Evolutionary conservation across 306 rosid species (phyloP).

Genomic region (Acacia acuminata): DNA sequence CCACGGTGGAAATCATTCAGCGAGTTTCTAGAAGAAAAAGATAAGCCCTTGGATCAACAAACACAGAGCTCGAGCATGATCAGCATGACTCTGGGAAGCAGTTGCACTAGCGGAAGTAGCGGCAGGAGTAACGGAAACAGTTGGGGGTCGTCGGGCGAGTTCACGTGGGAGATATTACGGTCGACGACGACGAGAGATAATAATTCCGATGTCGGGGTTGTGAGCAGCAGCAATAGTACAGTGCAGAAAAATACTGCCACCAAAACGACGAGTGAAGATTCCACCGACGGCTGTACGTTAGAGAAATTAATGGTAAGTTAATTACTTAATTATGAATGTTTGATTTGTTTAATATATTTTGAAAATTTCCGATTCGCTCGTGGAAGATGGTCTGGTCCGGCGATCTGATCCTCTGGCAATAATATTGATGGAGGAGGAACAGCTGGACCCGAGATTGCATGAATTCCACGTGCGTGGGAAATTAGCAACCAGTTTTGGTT

Average conservation of each 20-base stretch:
- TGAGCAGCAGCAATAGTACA: not conserved
- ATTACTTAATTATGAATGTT: not conserved
- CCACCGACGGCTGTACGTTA: not conserved
- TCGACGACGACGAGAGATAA: slow-evolving; percentile 33
- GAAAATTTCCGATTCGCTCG: not conserved
- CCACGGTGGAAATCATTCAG: slow-evolving; percentile 43
- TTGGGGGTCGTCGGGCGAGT: slow-evolving; percentile 71
- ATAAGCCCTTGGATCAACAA: slow-evolving; percentile 32
- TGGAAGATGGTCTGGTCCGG: not conserved
- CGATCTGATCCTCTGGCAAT: slow-evolving; percentile 4
- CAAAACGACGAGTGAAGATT: slow-evolving; percentile 30
- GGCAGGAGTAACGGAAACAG: slow-evolving; percentile 37
- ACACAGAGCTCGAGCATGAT: not conserved
- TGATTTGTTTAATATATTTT: not conserved
- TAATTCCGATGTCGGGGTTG: slow-evolving; percentile 24
- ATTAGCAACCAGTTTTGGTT: no score
- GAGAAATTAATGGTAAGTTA: slow-evolving; percentile 43
- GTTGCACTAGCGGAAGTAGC: not conserved
- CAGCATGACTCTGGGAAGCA: slow-evolving; percentile 8
- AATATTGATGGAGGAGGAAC: not conserved
- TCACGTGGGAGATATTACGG: slow-evolving; percentile 28
- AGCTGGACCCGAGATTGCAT: slow-evolving; percentile 45
- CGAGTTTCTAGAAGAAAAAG: slow-evolving; percentile 31
- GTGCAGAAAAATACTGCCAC: not conserved
- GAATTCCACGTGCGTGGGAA: slow-evolving; percentile 49